phyloP scores from a whole-genome alignment of 208 protist genomes.

The Wallacemonas sp. region DNA sequence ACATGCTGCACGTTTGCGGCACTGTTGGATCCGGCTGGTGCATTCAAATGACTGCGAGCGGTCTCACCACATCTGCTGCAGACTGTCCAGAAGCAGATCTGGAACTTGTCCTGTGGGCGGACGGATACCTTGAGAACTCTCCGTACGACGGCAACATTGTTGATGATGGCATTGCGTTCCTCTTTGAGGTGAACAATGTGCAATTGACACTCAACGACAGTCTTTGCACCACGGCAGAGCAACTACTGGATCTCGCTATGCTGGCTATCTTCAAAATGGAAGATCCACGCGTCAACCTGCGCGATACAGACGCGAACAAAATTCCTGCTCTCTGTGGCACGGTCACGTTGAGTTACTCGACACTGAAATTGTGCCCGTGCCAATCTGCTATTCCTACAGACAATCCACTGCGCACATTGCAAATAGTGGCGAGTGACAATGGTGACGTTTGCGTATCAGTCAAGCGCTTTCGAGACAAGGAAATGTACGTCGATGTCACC shows the following conservation, averaged over 20 bases:
- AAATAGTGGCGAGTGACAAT: slow-evolving; percentile 27
- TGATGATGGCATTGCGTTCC: slow-evolving; percentile 50
- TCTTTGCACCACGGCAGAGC: slow-evolving; percentile 34
- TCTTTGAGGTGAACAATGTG: slow-evolving; percentile 27
- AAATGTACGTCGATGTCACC: slow-evolving; percentile 41
- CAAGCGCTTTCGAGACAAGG: slow-evolving; percentile 55
- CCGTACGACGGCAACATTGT: slow-evolving; percentile 47
- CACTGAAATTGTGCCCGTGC: neutral
- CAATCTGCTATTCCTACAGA: slow-evolving; percentile 3
- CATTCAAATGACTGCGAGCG: slow-evolving; percentile 28
- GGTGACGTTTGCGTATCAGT: slow-evolving; percentile 33
- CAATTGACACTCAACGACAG: slow-evolving; percentile 36
- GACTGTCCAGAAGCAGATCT: slow-evolving; percentile 4
- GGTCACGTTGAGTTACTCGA: slow-evolving; percentile 13
- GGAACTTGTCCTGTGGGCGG: slow-evolving; percentile 40
- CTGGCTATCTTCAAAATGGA: slow-evolving; percentile 41
- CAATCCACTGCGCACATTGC: slow-evolving; percentile 26
- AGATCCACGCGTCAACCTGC: slow-evolving; percentile 56
- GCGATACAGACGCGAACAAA: slow-evolving; percentile 24
- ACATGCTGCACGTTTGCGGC: slow-evolving; percentile 10
- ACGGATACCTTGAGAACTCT: slow-evolving; percentile 30
- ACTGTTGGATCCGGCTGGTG: slow-evolving; percentile 36
- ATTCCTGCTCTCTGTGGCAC: slow-evolving; percentile 40
- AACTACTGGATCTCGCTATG: slow-evolving; percentile 44
- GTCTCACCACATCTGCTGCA: slow-evolving; percentile 20